These are phyloP conservation scores for Xylaria longipes DNA, from an alignment of 495 filamentous ascomycete species.

Conservation along the genomic window DNA sequence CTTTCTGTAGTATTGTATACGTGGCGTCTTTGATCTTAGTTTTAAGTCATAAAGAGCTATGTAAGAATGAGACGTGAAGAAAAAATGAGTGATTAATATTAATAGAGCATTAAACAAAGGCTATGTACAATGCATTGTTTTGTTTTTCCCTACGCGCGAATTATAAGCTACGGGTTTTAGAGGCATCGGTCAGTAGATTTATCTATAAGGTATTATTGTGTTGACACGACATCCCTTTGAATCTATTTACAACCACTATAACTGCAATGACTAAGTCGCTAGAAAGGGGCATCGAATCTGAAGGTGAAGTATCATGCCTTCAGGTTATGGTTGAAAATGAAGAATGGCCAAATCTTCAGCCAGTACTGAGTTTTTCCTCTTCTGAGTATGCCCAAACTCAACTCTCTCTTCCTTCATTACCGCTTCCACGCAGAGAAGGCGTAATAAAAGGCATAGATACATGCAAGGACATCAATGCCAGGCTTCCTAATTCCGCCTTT, in stretches of 20 bases:
- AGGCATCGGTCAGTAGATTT: background rate
- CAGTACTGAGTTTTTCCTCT: slow-evolving; percentile 7
- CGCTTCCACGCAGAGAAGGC: background rate
- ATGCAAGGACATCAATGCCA: background rate
- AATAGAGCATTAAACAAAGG: background rate
- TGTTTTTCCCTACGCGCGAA: background rate
- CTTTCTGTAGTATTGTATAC: background rate
- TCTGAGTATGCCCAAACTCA: background rate
- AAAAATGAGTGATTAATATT: background rate
- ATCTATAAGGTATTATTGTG: background rate
- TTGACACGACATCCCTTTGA: background rate
- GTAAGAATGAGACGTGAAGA: background rate
- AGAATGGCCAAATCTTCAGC: slow-evolving; percentile 11
- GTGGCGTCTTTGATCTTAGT: background rate
- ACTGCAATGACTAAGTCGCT: background rate
- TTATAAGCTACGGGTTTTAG: background rate
- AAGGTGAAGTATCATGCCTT: background rate
- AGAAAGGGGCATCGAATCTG: background rate
- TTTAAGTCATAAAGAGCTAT: background rate
- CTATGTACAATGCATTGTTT: background rate
- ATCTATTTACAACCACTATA: background rate
- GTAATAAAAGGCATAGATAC: background rate
- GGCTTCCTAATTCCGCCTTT: background rate
- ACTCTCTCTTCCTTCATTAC: background rate
- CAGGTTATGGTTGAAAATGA: background rate